Conservation (phyloP, 331 rosid genomes). For the Malus hybrid region DNA sequence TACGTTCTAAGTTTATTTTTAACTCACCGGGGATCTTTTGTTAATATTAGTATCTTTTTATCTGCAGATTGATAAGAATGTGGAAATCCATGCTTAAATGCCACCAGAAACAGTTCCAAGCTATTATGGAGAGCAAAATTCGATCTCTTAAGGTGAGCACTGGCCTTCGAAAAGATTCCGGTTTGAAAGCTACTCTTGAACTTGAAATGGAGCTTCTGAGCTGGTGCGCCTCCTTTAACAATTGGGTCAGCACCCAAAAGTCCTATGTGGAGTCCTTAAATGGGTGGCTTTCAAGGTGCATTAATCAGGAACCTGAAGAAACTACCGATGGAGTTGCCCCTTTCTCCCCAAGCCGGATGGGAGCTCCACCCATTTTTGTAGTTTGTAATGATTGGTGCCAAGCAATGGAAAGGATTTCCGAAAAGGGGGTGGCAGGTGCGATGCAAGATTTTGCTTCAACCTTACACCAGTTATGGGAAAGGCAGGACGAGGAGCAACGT, state of each 20-base stretch:
- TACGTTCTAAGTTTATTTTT: not conserved
- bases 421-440: constrained; percentile 60
- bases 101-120: constrained; percentile 92
- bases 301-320: constrained; percentile 70
- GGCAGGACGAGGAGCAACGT: constrained; percentile 78
- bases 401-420: constrained; percentile 79
- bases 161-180: constrained; percentile 56
- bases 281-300: constrained; percentile 82
- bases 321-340: constrained; percentile 89
- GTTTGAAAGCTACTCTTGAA: constrained; percentile 81
- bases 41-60: constrained; percentile 19
- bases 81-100: constrained; percentile 91
- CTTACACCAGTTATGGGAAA: constrained; percentile 78
- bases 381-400: constrained; percentile 92
- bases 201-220: constrained; percentile 91
- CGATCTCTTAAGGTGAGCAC: constrained; percentile 59
- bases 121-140: constrained; percentile 83
- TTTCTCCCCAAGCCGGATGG: constrained; percentile 84
- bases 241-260: constrained; percentile 85
- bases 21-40: not conserved
- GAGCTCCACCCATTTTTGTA: constrained; percentile 80
- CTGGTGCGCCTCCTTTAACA: constrained; percentile 82
- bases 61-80: constrained; percentile 84
- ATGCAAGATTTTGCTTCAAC: constrained; percentile 72
- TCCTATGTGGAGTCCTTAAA: constrained; percentile 74